Evolutionary conservation across 495 filamentous ascomycete species (phyloP).

Genomic region (Hypoxylon intermedium): DNA sequence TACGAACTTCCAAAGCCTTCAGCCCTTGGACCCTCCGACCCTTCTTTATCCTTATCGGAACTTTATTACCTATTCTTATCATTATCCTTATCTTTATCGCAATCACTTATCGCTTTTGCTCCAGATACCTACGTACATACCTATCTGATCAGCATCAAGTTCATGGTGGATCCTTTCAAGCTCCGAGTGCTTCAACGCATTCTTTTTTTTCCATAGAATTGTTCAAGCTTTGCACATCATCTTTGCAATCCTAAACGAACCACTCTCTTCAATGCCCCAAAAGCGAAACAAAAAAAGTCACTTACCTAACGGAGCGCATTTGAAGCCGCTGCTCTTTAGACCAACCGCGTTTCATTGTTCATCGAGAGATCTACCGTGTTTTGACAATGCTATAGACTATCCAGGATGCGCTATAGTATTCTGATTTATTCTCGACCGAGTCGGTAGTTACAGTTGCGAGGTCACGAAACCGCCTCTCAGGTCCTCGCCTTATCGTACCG

Average conservation of each 20-base stretch:
- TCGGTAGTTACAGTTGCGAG: conserved; percentile 25
- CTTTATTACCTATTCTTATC: neutral
- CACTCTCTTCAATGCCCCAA: neutral
- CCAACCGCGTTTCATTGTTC: conserved; percentile 4
- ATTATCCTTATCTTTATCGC: conserved; percentile 6
- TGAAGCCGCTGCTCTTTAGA: neutral
- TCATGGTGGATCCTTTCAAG: conserved; percentile 16
- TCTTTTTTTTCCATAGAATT: neutral
- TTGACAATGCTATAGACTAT: conserved; percentile 7
- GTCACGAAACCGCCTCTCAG: neutral
- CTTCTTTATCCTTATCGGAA: conserved; percentile 17
- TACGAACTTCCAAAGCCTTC: conserved; percentile 6
- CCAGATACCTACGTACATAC: neutral
- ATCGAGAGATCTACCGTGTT: conserved; percentile 8
- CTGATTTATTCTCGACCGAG: conserved; percentile 13
- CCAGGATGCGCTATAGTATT: conserved; percentile 29
- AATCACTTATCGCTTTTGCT: conserved; percentile 2
- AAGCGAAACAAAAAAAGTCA: neutral
- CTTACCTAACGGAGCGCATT: neutral
- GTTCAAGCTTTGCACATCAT: conserved; percentile 8
- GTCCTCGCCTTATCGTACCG: neutral
- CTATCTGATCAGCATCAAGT: neutral
- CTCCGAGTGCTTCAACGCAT: neutral
- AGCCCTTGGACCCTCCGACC: neutral
- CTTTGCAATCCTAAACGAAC: conserved; percentile 4